Percentiles rank a stretch among this genome's conserved stretches.
Evolutionary conservation across 208 protist species (phyloP).

Genomic region (Phytomonas sp.): DNA sequence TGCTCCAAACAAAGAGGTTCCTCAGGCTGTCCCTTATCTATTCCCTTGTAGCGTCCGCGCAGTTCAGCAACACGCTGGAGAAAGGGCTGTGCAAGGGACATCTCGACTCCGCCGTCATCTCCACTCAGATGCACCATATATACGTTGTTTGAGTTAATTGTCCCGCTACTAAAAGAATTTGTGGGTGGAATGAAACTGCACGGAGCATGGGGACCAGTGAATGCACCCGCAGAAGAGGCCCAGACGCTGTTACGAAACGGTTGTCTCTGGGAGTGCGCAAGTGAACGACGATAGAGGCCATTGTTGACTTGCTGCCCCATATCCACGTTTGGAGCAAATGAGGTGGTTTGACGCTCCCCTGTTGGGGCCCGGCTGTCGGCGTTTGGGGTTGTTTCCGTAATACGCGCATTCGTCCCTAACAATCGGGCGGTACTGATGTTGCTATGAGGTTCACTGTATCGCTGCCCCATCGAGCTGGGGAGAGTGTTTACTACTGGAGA

Average conservation of each 20-base stretch:
- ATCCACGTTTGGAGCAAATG: not conserved
- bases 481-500: not conserved
- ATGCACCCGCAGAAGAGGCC: not conserved
- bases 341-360: not conserved
- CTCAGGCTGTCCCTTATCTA: constrained; percentile 59
- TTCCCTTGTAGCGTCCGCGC: constrained; percentile 58
- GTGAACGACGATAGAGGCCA: not conserved
- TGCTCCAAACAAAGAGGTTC: not conserved
- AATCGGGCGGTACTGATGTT: not conserved
- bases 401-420: not conserved
- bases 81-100: constrained; percentile 40
- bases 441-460: not conserved
- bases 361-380: not conserved
- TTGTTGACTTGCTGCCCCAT: not conserved
- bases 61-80: constrained; percentile 36
- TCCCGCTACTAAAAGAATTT: not conserved
- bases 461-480: not conserved
- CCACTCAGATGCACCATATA: constrained; percentile 55
- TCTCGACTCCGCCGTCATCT: constrained; percentile 73
- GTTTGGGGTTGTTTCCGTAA: not conserved
- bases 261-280: not conserved
- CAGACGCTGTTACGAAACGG: not conserved
- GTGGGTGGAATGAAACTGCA: not conserved
- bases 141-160: constrained; percentile 14
- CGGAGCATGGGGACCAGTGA: not conserved